Evolutionary conservation across 2,329 filamentous ascomycete species (phyloP).

Genomic region (Juglanconis oblonga): DNA sequence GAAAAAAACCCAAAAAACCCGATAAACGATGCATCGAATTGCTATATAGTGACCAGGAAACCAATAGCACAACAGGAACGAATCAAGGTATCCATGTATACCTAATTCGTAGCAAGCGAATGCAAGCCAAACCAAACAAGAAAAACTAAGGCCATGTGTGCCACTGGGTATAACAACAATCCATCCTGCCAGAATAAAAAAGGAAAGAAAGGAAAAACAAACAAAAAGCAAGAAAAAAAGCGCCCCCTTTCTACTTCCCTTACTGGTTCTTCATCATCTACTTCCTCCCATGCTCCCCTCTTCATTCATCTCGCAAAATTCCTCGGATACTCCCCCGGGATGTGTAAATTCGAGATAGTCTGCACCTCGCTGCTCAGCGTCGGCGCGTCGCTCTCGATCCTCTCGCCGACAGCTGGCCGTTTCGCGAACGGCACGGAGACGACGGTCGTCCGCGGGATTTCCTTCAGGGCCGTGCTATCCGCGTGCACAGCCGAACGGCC

Average conservation of each 20-base stretch:
- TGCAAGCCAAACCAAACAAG: constrained; percentile 18
- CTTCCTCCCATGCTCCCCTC: background rate
- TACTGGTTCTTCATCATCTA: no score
- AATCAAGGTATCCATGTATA: background rate
- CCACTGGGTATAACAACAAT: background rate
- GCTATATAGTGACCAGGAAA: no score
- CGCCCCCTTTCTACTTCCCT: background rate
- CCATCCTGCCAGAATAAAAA: background rate
- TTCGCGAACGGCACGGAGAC: background rate
- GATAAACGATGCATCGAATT: no score
- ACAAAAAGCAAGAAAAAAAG: no score
- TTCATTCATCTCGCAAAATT: background rate
- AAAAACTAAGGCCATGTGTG: constrained; percentile 16
- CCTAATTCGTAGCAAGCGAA: background rate
- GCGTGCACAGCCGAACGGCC: background rate
- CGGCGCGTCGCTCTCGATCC: constrained; percentile 15
- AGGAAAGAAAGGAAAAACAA: no score
- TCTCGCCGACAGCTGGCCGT: constrained; percentile 11
- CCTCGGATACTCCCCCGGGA: constrained; percentile 64
- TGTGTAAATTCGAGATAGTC: constrained; percentile 63
- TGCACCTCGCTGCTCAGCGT: constrained; percentile 31
- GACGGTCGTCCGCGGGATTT: constrained; percentile 1
- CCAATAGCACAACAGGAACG: no score
- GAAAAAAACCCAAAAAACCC: no score
- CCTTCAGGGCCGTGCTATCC: constrained; percentile 1